Base-by-base conservation (phyloP, 257 asterid species). In the Gentiana straminea region DNA sequence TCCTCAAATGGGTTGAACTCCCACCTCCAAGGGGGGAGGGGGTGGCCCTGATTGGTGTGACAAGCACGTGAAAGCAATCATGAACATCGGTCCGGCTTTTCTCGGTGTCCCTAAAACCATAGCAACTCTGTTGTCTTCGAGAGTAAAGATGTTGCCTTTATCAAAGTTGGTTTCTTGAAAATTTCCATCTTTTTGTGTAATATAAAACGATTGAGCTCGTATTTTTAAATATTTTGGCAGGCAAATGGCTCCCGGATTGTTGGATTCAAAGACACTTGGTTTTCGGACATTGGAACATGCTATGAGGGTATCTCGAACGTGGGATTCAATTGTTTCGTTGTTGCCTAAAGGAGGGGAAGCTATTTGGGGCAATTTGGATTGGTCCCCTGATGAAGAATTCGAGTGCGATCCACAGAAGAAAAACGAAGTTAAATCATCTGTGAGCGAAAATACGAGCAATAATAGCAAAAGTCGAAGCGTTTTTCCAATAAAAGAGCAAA, bases 341-440 rank as follows among this genome's bases (percentile, higher is more conserved):
- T 51, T 83, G 43, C 98, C 98, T 5, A 91, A 83, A 81, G 98
- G 96, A 1, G 98, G 96, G 36, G 98, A 91, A 51, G 58, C 92
- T 7, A 65, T 87, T 49, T 91, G 98, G 98, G 98, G 98, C 0
- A 55, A 69, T 79, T 59, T 78, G 66, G 89, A 84, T 71, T 82
- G 84, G 94, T 78, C 96, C 13, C 96, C 95, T 0, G 97, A 91
- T 61, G 95, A 84, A 72, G 83, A 70, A 61, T 77, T 83, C 55
- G 76, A 65, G 0, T 87, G 95, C 57, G 68, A 64, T n/a, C 95
- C 94, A 49, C 41, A 72, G 5, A 63, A 59, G 68, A 64, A 37
- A 49, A 72, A 46, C 43, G 54, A 55, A 52, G 51, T 59, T 43
- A 73, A 68, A 51, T 52, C 54, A 32, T 54, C 65, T 37, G 32